Base-by-base conservation (phyloP, 768 basidiomycete genomes). In the Suillus plorans region DNA sequence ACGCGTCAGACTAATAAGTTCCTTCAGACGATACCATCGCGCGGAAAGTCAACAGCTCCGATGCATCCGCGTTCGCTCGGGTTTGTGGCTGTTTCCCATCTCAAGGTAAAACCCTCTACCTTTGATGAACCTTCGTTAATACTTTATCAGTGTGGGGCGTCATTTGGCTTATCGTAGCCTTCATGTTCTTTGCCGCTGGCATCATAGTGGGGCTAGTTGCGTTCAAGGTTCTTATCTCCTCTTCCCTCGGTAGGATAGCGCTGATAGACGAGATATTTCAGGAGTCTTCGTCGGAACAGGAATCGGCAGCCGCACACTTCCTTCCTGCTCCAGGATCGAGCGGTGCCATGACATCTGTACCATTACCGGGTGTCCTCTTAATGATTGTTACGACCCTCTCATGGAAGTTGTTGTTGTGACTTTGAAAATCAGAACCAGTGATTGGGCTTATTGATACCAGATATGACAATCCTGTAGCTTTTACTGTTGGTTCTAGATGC, bases 51-150 rank as follows among this genome's bases (percentile, higher is more conserved):
- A 95, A 95, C 69, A 83, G 84, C n/a, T 92, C 91, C 20, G 95
- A 97, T 71, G 95, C 95, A 0, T 88, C 89, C 4, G 87, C 88
- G 10, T 97, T 95, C 70, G 91, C 95, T 3, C 80, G 88, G 20
- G 86, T 93, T 56, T 95, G 91, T 69, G 93, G 92, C 28, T 95
- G 93, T 76, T 94, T 85, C 72, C 91, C 92, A 20, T 91, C 92
- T 5, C 87, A 84, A 86, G 89, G 91, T 89, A 41, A 39, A 66
- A 3, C 52, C 25, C 28, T 42, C 56, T 41, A 31, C 20, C 4
- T 55, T 8, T 34, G 44, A 34, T 22, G 20, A 7, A 36, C 18
- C 59, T 28, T 14, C 22, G 16, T 61, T 66, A 42, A 68, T 28
- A 63, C 56, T 20, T 60, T 47, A 44, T 9, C 66, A 92, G 93